Percentiles rank a stretch among this genome's conserved stretches.
Conservation (phyloP, 768 basidiomycete genomes). For the Naganishia vaughanmartiniae region DNA sequence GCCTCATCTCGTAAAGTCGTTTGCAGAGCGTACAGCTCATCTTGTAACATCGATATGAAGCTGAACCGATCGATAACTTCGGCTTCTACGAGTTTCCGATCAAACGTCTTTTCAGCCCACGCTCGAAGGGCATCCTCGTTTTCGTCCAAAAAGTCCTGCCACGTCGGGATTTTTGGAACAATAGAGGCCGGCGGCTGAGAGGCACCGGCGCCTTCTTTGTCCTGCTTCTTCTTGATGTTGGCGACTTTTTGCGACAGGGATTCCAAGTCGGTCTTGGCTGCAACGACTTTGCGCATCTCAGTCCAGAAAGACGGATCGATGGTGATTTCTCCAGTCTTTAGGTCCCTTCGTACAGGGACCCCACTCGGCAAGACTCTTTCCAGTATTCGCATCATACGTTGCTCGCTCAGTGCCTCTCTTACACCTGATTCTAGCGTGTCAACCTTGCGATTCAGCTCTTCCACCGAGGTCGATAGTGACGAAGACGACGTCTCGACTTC, state of each 20-base stretch:
- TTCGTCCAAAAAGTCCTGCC: constrained; percentile 45
- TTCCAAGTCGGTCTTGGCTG: constrained; percentile 31
- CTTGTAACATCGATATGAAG: constrained; percentile 51
- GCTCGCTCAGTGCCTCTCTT: constrained; percentile 42
- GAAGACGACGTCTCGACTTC: constrained; percentile 29
- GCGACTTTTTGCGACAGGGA: constrained; percentile 36
- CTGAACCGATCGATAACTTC: constrained; percentile 47
- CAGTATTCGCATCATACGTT: constrained; percentile 47
- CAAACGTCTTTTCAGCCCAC: constrained; percentile 49
- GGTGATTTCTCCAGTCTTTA: constrained; percentile 41
- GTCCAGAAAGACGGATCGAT: constrained; percentile 55
- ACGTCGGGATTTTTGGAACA: constrained; percentile 31
- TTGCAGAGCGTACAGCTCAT: constrained; percentile 46
- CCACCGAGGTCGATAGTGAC: constrained; percentile 23
- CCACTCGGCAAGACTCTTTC: constrained; percentile 52
- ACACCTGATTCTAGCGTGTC: constrained; percentile 40
- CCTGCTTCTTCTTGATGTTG: constrained; percentile 38
- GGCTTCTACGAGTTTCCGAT: constrained; percentile 36
- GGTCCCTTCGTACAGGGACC: constrained; percentile 48
- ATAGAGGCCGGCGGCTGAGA: neutral
- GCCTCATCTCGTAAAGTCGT: constrained; percentile 13
- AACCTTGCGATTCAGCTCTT: constrained; percentile 12
- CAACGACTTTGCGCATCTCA: constrained; percentile 53
- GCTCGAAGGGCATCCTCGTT: constrained; percentile 47
- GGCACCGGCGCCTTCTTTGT: neutral